Evolutionary conservation across 2,329 filamentous ascomycete genomes (phyloP), one percentile per base, ranked within the genome.

Genomic region (Fusarium chaquense): DNA sequence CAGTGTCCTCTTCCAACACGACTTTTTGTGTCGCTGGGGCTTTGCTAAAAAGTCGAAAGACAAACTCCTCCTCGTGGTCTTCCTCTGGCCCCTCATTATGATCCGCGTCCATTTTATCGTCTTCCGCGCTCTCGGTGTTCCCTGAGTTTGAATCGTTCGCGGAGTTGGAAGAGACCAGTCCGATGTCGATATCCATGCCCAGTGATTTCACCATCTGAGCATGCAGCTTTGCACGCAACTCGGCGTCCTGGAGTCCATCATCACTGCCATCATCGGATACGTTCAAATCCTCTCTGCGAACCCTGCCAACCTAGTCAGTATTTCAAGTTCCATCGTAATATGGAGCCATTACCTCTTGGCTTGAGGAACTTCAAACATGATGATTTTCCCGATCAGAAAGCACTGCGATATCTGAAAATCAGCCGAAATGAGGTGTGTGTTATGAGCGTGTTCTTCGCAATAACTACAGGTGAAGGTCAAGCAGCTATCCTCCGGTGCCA

Each of bases 41-140:
- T 45, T 81, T 80, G 65, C 83, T 83, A 74, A 90, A 90, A 30
- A 90, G 82, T 11, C 86, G 82, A 73, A 90, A 90, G 56, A 84
- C 82, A 68, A 88, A 89, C 54, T 83, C 82, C 24, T 73, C 75
- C 13, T 77, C 72, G 9, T 68, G 71, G 10, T 73, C 77, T 18
- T 66, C 62, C 36, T 69, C 67, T 6, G 22, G 62, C n/a, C 58
- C 61, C 9, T 65, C 63, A 11, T 32, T 36, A 30, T 55, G 16
- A 13, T 44, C 52, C 57, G 62, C 28, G 54, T 58, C 32, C 57
- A 46, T 54, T 40, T 57, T 63, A 24, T 70, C 65, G 26, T 44
- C 46, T 15, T 49, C 55, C 35, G 62, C 38, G 46, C 70, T 44
- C 40, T 71, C 45, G 20, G 45, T 45, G 51, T n/a, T 24, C 40